Percentiles rank a stretch among this genome's conserved stretches.
Evolutionary conservation across 2,329 filamentous ascomycete species (phyloP).

Genomic region (Pseudopyrenochaeta lycopersici): DNA sequence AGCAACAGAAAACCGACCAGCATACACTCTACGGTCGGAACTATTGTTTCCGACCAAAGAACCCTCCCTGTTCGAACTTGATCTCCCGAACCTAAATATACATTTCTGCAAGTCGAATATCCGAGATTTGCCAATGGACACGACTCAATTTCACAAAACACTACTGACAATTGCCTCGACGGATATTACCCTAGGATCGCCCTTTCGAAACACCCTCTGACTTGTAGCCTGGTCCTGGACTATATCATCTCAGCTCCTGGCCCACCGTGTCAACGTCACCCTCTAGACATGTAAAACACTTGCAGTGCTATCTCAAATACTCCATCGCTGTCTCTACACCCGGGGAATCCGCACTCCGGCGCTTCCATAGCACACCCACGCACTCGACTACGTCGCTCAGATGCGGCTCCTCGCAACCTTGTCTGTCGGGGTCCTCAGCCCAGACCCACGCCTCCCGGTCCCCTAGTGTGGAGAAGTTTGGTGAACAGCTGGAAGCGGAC

Average conservation of each 20-base stretch:
- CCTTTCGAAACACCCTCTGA: background rate
- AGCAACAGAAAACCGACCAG: background rate
- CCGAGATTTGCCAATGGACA: conserved; percentile 10
- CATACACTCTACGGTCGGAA: background rate
- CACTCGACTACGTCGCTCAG: too few species aligned
- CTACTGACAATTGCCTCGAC: background rate
- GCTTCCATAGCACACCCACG: too few species aligned
- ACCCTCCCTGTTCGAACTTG: background rate
- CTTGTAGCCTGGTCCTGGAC: too few species aligned
- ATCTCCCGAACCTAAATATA: background rate
- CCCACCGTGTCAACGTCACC: too few species aligned
- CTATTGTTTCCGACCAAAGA: background rate
- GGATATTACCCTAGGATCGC: background rate
- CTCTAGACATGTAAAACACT: too few species aligned
- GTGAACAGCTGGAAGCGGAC: background rate
- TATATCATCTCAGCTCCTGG: too few species aligned
- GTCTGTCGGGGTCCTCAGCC: too few species aligned
- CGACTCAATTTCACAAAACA: background rate
- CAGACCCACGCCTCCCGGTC: background rate
- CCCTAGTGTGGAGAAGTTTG: background rate
- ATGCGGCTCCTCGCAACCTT: background rate
- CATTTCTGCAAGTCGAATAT: background rate
- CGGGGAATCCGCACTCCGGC: too few species aligned
- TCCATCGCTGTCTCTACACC: too few species aligned
- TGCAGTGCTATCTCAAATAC: too few species aligned